Percentiles rank a stretch among this genome's conserved stretches.
These are phyloP conservation scores for Paradendryphiella salina DNA, from an alignment of 2,329 filamentous ascomycete species.

Conservation along the genomic window DNA sequence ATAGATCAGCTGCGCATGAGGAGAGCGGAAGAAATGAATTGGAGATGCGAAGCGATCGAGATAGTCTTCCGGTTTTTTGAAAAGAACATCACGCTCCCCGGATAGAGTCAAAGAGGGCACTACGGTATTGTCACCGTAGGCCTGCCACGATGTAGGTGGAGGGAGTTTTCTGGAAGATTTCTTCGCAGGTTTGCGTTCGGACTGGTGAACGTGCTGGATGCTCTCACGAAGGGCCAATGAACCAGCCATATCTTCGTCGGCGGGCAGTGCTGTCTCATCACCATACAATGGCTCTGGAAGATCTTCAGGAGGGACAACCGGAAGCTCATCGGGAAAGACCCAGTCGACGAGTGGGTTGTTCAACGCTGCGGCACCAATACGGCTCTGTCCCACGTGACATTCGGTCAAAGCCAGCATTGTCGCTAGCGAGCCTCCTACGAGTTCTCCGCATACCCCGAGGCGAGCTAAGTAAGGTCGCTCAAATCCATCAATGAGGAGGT, in stretches of 20 bases:
- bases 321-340: conserved; percentile 48
- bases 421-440: conserved; percentile 54
- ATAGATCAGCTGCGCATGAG: conserved; percentile 37
- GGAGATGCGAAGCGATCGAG: conserved; percentile 58
- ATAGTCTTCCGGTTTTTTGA: conserved; percentile 49
- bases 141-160: conserved; percentile 34
- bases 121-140: conserved; percentile 26
- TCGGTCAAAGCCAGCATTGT: conserved; percentile 56
- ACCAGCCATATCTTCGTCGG: conserved; percentile 33
- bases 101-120: conserved; percentile 39
- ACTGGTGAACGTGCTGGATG: conserved; percentile 7
- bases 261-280: conserved; percentile 40
- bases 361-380: conserved; percentile 52
- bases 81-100: conserved; percentile 45
- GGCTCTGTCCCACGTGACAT: conserved; percentile 47
- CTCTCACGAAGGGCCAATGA: conserved; percentile 14
- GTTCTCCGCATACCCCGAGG: conserved; percentile 53
- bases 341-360: conserved; percentile 56
- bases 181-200: conserved; percentile 11
- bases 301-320: conserved; percentile 22
- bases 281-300: conserved; percentile 35
- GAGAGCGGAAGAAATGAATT: conserved; percentile 55
- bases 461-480: conserved; percentile 32
- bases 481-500: conserved; percentile 37
- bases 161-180: conserved; percentile 27